Percentiles rank a stretch among this genome's conserved stretches.
Evolutionary conservation across 176 grass and related monocot genomes (phyloP).

Genomic region (Aegilops sharonensis): DNA sequence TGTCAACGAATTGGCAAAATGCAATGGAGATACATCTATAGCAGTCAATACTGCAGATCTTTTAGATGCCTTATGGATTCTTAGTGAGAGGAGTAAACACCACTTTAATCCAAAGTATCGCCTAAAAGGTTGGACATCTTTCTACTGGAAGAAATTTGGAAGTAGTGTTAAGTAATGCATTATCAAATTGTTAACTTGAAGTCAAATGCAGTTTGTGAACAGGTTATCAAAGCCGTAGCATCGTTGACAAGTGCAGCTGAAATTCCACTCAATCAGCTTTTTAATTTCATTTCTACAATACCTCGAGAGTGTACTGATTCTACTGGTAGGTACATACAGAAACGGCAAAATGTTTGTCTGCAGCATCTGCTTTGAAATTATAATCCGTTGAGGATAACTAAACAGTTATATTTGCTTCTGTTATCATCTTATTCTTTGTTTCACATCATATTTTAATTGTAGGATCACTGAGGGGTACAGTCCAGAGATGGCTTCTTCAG

Average conservation of each 20-base stretch:
- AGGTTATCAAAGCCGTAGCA: constrained; percentile 69
- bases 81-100: constrained; percentile 93
- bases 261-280: constrained; percentile 69
- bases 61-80: constrained; percentile 70
- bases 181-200: constrained; percentile 35
- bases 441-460: constrained; percentile 13
- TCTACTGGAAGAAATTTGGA: neutral
- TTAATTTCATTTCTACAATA: constrained; percentile 83
- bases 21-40: constrained; percentile 27
- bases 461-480: constrained; percentile 64
- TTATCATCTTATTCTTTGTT: constrained; percentile 7
- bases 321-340: constrained; percentile 44
- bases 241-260: constrained; percentile 68
- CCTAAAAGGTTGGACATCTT: constrained; percentile 62
- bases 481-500: constrained; percentile 70
- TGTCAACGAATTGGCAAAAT: constrained; percentile 36
- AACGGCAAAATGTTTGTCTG: neutral
- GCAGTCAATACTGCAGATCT: constrained; percentile 49
- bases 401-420: neutral
- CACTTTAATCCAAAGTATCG: constrained; percentile 98
- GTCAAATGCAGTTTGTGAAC: constrained; percentile 71
- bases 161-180: constrained; percentile 22
- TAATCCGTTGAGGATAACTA: neutral
- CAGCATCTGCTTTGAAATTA: constrained; percentile 11
- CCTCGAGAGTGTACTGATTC: constrained; percentile 89